Base-by-base conservation (phyloP, 306 rosid genomes). In the Biancaea sappan region DNA sequence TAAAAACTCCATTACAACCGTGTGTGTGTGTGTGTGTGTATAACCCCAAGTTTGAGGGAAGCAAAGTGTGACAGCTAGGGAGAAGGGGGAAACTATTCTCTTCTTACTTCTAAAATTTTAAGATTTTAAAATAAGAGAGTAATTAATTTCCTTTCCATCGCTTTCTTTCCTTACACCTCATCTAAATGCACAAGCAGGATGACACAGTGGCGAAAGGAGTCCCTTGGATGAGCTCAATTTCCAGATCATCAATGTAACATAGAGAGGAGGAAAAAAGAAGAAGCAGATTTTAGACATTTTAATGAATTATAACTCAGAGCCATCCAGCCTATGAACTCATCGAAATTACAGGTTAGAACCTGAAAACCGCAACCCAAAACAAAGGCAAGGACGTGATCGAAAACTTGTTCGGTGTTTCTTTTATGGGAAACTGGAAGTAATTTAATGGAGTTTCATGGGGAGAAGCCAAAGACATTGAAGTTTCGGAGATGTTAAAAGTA, bases 401-500 rank as follows among this genome's bases (percentile, higher is more conserved):
- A 3, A 44, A 44, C 7, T 44, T 0, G 1, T 44, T 14, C 15
- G 1, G 3, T 12, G 2, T 41, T 41, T 41, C 15, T 12, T 12
- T 11, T 41, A 41, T 41, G 46, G 46, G 32, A 53, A 53, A 46
- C 2, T 6, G 2, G 58, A 0, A 51, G 31, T 24, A 3, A 52
- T 52, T 22, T 22, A 3, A 21, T 3, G 16, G 7, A 52, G 16
- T 43, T 71, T 41, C 58, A 57, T 25, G 58, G 15, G 8, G 25
- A 41, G 15, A 31, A 48, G 62, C 53, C 10, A 41, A 24, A 35
- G 18, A 18, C 43, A 8, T 12, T 14, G 44, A 67, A 59, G 34
- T 79, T 57, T 44, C 48, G 62, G 15, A 48, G 37, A 66, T 28
- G 2, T 24, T 63, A 13, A 15, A 65, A 31, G 66, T 9, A 58